A percentile compares a stretch with the other conserved stretches of the same genome.
These are phyloP conservation scores for Leccinum angustisporum DNA, from an alignment of 1,284 basidiomycete genomes.

Conservation along the genomic window DNA sequence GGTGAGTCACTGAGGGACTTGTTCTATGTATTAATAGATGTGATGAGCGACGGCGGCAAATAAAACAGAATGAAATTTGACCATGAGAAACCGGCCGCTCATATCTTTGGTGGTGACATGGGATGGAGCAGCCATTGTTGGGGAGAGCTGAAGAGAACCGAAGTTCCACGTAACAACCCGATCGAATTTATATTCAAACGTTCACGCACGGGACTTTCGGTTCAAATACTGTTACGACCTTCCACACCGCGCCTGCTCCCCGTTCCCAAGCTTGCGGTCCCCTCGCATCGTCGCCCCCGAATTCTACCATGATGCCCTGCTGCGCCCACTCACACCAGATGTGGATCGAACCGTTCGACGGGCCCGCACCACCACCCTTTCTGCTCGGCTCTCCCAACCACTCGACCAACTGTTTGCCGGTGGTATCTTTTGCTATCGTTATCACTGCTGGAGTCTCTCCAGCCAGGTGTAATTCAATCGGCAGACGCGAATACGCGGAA, in stretches of 20 bases:
- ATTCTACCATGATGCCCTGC: conserved; percentile 80
- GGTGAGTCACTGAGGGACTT: conserved; percentile 41
- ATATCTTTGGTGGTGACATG: conserved; percentile 46
- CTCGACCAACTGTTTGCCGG: conserved; percentile 75
- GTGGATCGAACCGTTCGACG: conserved; percentile 78
- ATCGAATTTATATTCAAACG: conserved; percentile 11
- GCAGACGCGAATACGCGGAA: conserved; percentile 53
- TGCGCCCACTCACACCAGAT: conserved; percentile 92
- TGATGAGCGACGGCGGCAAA: conserved; percentile 2
- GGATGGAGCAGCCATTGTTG: conserved; percentile 49
- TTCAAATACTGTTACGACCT: conserved; percentile 65
- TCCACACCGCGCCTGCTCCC: conserved; percentile 79
- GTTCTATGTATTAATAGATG: conserved; percentile 23
- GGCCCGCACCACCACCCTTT: conserved; percentile 84
- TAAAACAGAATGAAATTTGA: conserved; percentile 19
- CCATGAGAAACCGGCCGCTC: conserved; percentile 44
- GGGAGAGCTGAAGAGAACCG: not conserved
- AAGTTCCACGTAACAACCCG: not conserved
- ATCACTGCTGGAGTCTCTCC: conserved; percentile 44
- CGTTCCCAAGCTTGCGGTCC: conserved; percentile 84
- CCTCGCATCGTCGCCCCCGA: conserved; percentile 71
- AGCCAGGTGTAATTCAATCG: conserved; percentile 46
- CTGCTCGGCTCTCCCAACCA: conserved; percentile 78
- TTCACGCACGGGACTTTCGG: conserved; percentile 22
- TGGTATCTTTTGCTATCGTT: conserved; percentile 49